Evolutionary conservation across 2,329 filamentous ascomycete species (phyloP).

Genomic region (Penicillium psychrosexuale): DNA sequence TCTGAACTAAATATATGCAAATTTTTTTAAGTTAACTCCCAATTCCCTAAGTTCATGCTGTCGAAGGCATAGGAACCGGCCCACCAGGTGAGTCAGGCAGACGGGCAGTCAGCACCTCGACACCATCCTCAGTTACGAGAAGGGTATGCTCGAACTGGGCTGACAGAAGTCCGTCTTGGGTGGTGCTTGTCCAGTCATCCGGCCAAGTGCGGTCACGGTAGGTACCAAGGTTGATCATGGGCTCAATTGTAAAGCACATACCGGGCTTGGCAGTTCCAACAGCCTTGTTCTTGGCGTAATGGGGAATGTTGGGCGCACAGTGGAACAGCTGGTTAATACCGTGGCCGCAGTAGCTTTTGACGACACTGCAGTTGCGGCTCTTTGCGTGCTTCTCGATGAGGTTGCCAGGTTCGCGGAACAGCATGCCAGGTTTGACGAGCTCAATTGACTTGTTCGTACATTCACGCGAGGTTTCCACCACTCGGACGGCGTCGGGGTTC

Average conservation of each 20-base stretch:
- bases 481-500: conserved; percentile 80
- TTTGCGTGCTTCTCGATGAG: conserved; percentile 96
- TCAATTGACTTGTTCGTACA: conserved; percentile 89
- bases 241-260: conserved; percentile 99
- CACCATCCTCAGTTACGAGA: conserved; percentile 76
- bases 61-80: conserved; percentile 57
- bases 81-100: conserved; percentile 72
- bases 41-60: conserved; percentile 14
- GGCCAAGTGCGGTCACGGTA: conserved; percentile 95
- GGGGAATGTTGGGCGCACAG: conserved; percentile 86
- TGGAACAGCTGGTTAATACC: conserved; percentile 94
- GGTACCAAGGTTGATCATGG: conserved; percentile 92
- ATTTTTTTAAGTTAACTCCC: conserved; percentile 9
- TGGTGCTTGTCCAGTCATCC: conserved; percentile 97
- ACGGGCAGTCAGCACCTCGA: conserved; percentile 76
- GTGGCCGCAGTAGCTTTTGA: conserved; percentile 94
- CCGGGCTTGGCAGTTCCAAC: conserved; percentile 90
- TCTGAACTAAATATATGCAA: conserved; percentile 12
- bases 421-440: conserved; percentile 85
- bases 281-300: conserved; percentile 98
- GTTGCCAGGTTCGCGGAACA: conserved; percentile 90
- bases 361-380: conserved; percentile 77
- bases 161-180: conserved; percentile 80
- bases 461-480: conserved; percentile 86
- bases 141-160: conserved; percentile 94